phyloP scores from a whole-genome alignment of 805 yeast species.

The Kregervanrija pseudodelftensis region DNA sequence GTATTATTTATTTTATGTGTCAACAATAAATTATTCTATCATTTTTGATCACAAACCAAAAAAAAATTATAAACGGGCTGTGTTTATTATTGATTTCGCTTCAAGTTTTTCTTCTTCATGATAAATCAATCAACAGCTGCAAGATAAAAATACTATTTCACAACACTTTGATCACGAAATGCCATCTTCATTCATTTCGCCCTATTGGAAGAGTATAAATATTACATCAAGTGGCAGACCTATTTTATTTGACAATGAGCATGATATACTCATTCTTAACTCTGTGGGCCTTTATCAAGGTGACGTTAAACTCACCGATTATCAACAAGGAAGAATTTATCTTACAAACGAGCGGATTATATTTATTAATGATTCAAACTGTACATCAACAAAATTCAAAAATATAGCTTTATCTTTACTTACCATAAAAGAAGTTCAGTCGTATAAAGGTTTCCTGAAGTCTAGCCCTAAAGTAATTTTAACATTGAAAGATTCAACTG shows the following conservation, averaged over 20 bases:
- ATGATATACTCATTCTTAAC: conserved; percentile 44
- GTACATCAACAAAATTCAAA: neutral
- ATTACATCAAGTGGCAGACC: conserved; percentile 29
- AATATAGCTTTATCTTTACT: conserved; percentile 13
- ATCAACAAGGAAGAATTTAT: conserved; percentile 73
- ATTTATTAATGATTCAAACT: conserved; percentile 40
- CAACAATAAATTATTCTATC: no score
- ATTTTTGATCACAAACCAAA: no score
- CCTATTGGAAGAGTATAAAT: conserved; percentile 17
- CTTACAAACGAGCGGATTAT: conserved; percentile 68
- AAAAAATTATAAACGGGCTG: no score
- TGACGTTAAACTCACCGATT: conserved; percentile 49
- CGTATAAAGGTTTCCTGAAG: conserved; percentile 52
- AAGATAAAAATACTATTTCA: no score
- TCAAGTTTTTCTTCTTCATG: no score
- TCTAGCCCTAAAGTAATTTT: conserved; percentile 70
- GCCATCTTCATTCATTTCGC: neutral
- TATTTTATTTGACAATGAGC: conserved; percentile 29
- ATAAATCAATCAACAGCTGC: no score
- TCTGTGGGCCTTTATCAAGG: conserved; percentile 77
- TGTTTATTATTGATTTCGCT: no score
- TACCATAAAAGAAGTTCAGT: conserved; percentile 15
- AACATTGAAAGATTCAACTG: conserved; percentile 7
- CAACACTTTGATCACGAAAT: neutral
- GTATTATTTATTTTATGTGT: no score